Evolutionary conservation across 2,329 filamentous ascomycete genomes (phyloP).

Genomic region (Celoporthe dispersa): DNA sequence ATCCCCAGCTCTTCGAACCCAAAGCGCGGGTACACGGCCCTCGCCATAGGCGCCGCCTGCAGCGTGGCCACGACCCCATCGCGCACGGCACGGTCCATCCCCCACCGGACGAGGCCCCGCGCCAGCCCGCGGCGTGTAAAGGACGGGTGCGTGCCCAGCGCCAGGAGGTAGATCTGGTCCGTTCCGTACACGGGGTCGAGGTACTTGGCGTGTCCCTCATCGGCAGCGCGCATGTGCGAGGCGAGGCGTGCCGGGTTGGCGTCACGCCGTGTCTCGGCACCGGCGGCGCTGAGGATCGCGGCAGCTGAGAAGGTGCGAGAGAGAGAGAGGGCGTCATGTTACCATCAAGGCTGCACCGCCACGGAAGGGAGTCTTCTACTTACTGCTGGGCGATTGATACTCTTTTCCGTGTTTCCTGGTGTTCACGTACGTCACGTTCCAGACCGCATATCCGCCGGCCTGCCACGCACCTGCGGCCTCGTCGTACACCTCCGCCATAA

Average conservation of each 20-base stretch:
- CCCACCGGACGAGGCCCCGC: slow-evolving; percentile 10
- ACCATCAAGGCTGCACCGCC: not conserved
- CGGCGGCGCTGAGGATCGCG: slow-evolving; percentile 1
- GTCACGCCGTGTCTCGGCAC: slow-evolving; percentile 12
- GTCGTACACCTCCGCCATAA: slow-evolving; percentile 14
- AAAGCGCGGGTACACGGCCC: slow-evolving; percentile 22
- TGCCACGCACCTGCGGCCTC: not conserved
- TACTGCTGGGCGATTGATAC: slow-evolving; percentile 11
- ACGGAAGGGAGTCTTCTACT: not conserved
- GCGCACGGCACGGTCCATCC: slow-evolving; percentile 17
- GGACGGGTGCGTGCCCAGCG: slow-evolving; percentile 16
- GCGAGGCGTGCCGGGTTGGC: slow-evolving; percentile 3
- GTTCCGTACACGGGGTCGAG: slow-evolving; percentile 4
- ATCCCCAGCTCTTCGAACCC: slow-evolving; percentile 15
- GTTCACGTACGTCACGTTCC: slow-evolving; percentile 20
- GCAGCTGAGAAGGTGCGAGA: not conserved
- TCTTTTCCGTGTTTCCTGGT: slow-evolving; percentile 2
- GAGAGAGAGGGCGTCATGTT: not conserved
- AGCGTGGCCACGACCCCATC: slow-evolving; percentile 16
- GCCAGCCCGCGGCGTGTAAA: slow-evolving; percentile 8
- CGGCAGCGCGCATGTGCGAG: slow-evolving; percentile 4
- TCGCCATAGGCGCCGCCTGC: slow-evolving; percentile 14
- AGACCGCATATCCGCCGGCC: slow-evolving; percentile 15
- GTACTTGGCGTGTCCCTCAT: not conserved
- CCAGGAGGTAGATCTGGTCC: slow-evolving; percentile 18